Conservation (phyloP, 1,139 yeast genomes). For the Pichia inconspicua region DNA sequence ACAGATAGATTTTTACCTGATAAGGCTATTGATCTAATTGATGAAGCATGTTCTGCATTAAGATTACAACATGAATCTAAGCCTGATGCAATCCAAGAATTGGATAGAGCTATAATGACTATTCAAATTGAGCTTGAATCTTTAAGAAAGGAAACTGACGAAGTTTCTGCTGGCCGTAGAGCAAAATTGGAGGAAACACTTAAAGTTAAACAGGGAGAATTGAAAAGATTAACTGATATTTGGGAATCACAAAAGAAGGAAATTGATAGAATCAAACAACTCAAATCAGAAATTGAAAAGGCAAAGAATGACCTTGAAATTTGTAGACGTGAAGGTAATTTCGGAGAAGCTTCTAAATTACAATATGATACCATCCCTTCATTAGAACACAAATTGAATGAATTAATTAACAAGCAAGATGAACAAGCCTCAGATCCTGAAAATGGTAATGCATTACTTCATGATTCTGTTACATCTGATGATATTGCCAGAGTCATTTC, state of each 20-base stretch:
- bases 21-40: conserved; percentile 92
- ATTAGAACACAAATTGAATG: conserved; percentile 56
- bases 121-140: conserved; percentile 93
- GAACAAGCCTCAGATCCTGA: conserved; percentile 21
- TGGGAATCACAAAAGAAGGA: conserved; percentile 81
- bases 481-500: conserved; percentile 90
- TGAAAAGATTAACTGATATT: conserved; percentile 59
- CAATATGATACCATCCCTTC: conserved; percentile 83
- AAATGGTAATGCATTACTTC: conserved; percentile 41
- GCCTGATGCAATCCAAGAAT: conserved; percentile 86
- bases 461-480: conserved; percentile 89
- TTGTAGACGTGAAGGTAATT: conserved; percentile 77
- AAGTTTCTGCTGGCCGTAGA: conserved; percentile 69
- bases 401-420: conserved; percentile 35
- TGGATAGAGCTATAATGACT: conserved; percentile 88
- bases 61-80: conserved; percentile 93
- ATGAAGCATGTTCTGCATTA: conserved; percentile 93
- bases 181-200: conserved; percentile 58
- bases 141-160: conserved; percentile 84
- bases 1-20: conserved; percentile 91
- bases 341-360: conserved; percentile 80
- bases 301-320: conserved; percentile 78
- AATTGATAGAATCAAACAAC: conserved; percentile 66
- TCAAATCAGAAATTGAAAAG: conserved; percentile 75
- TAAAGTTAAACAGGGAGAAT: conserved; percentile 53